phyloP scores from a whole-genome alignment of 108 stramenopile genomes.

The Discostella stelligeroides region DNA sequence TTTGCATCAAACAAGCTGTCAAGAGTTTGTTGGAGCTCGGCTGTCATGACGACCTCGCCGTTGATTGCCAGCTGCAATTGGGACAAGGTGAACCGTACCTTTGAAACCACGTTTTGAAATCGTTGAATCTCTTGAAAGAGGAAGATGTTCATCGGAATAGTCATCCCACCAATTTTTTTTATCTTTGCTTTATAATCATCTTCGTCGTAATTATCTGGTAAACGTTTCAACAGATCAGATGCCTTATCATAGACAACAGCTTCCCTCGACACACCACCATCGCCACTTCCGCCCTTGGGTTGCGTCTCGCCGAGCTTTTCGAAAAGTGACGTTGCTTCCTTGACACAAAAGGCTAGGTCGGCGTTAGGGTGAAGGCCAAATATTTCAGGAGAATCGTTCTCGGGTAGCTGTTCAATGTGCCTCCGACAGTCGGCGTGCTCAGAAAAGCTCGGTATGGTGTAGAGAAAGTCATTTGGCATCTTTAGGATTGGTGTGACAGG shows the following conservation, averaged over 20 bases:
- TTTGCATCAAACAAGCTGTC: slow-evolving; percentile 78
- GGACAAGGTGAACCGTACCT: slow-evolving; percentile 76
- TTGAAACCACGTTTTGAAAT: slow-evolving; percentile 75
- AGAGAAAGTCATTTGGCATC: slow-evolving; percentile 80
- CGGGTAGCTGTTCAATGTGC: slow-evolving; percentile 78
- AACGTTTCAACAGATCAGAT: slow-evolving; percentile 66
- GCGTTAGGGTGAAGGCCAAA: slow-evolving; percentile 95
- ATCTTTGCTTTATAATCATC: slow-evolving; percentile 87
- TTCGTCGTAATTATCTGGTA: slow-evolving; percentile 86
- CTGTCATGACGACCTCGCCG: slow-evolving; percentile 91
- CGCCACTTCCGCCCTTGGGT: slow-evolving; percentile 79
- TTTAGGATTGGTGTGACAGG: slow-evolving; percentile 71
- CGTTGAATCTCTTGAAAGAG: slow-evolving; percentile 91
- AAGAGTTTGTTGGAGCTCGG: slow-evolving; percentile 79
- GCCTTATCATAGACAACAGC: slow-evolving; percentile 79
- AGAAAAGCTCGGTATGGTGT: slow-evolving; percentile 63
- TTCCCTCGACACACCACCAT: slow-evolving; percentile 73
- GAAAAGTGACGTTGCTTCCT: slow-evolving; percentile 83
- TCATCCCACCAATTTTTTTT: slow-evolving; percentile 81
- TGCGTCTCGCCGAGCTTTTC: slow-evolving; percentile 85
- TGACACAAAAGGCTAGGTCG: slow-evolving; percentile 88
- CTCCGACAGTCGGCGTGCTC: slow-evolving; percentile 75
- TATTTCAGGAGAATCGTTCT: slow-evolving; percentile 90
- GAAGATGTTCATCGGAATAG: slow-evolving; percentile 87
- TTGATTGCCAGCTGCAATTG: slow-evolving; percentile 89